A percentile compares a stretch with the other conserved stretches of the same genome.
These are phyloP conservation scores for Cyberlindnera samutprakarnensis DNA, from an alignment of 805 yeast genomes.

Conservation along the genomic window DNA sequence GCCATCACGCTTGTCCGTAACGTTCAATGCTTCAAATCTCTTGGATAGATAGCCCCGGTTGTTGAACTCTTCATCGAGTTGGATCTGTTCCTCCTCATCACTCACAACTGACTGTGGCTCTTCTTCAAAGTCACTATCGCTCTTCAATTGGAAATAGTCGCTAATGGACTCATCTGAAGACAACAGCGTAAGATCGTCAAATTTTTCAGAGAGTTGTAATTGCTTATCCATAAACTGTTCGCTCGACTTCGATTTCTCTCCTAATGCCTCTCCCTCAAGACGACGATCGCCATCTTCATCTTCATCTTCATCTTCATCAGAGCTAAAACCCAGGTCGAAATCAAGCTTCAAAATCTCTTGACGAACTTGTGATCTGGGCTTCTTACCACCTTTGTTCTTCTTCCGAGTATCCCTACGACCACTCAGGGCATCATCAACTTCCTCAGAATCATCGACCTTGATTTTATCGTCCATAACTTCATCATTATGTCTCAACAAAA, in stretches of 20 bases:
- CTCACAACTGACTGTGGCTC: constrained; percentile 3
- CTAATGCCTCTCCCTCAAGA: too few relatives aligned
- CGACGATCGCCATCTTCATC: too few relatives aligned
- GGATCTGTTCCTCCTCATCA: constrained; percentile 14
- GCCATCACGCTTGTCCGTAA: neutral
- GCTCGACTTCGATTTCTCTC: too few relatives aligned
- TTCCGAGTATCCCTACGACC: too few relatives aligned
- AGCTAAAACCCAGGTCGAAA: constrained; percentile 10
- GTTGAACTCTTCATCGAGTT: constrained; percentile 7
- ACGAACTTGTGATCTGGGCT: too few relatives aligned
- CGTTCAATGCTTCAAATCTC: neutral
- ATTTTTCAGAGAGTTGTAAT: too few relatives aligned
- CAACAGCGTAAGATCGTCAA: too few relatives aligned
- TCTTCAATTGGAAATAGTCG: neutral
- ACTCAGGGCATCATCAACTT: too few relatives aligned
- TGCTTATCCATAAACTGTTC: constrained; percentile 2
- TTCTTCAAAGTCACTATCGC: neutral
- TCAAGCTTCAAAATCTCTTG: constrained; percentile 17
- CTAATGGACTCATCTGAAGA: too few relatives aligned
- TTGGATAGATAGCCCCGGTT: neutral
- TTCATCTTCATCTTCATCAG: constrained; percentile 9
- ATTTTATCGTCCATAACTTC: too few relatives aligned
- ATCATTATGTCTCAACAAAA: constrained; percentile 5
- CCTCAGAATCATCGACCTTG: too few relatives aligned
- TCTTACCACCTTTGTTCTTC: too few relatives aligned